Percentiles rank a stretch among this genome's conserved stretches.
Evolutionary conservation across 2,329 filamentous ascomycete species (phyloP).

Genomic region (Diaporthe citri): DNA sequence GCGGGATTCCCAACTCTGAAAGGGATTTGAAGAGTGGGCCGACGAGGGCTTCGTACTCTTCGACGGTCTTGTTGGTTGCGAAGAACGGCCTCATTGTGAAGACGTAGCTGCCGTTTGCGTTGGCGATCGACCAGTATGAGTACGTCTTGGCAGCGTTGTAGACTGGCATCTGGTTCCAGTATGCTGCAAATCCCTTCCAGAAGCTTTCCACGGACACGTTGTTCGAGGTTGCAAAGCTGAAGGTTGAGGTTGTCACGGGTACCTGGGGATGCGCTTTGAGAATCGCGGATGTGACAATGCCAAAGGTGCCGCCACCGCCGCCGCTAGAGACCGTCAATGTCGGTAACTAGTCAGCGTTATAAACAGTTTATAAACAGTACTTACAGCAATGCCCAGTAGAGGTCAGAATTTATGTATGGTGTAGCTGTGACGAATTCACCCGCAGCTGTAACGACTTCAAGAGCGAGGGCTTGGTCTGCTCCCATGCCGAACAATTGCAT

Average conservation of each 20-base stretch:
- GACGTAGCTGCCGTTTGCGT: not conserved
- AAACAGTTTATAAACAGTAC: accelerated
- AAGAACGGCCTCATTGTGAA: conserved; percentile 38
- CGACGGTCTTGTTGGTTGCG: conserved; percentile 35
- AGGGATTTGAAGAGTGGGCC: conserved; percentile 53
- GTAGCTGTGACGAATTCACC: conserved; percentile 57
- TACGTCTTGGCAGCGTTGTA: conserved; percentile 61
- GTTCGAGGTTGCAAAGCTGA: conserved; percentile 56
- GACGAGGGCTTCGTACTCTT: conserved; percentile 20
- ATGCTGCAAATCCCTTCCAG: conserved; percentile 60
- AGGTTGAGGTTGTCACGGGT: conserved; percentile 41
- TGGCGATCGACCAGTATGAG: conserved; percentile 48
- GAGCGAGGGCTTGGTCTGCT: conserved; percentile 16
- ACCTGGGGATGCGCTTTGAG: conserved; percentile 45
- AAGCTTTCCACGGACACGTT: conserved; percentile 64
- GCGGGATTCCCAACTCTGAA: conserved; percentile 47
- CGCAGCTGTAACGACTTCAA: conserved; percentile 61
- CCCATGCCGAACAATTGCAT: conserved; percentile 20
- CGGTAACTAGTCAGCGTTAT: not conserved
- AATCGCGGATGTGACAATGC: conserved; percentile 48
- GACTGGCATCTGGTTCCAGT: conserved; percentile 65
- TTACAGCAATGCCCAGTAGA: conserved; percentile 61
- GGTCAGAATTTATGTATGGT: conserved; percentile 55
- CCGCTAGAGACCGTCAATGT: conserved; percentile 53
- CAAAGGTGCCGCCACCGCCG: conserved; percentile 54